These are phyloP conservation scores for Alloascoidea africana DNA, from an alignment of 805 yeast species.

Conservation along the genomic window DNA sequence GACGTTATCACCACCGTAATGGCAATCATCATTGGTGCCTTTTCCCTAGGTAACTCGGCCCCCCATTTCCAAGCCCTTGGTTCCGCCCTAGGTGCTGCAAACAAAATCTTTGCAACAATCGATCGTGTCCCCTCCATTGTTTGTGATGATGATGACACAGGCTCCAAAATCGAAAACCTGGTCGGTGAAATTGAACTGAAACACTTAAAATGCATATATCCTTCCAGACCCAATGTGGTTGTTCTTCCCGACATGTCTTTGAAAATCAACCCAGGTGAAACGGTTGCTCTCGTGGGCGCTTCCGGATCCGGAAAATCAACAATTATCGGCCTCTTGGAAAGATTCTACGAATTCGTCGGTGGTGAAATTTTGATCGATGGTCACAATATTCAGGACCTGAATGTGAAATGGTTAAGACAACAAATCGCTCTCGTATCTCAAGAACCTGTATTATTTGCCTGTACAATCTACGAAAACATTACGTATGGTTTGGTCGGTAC, in stretches of 20 bases:
- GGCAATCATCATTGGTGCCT: conserved; percentile 26
- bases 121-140: conserved; percentile 25
- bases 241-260: conserved; percentile 67
- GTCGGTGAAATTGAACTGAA: conserved; percentile 65
- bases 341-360: conserved; percentile 68
- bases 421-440: conserved; percentile 88
- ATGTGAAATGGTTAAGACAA: conserved; percentile 58
- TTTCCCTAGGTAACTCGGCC: conserved; percentile 23
- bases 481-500: conserved; percentile 71
- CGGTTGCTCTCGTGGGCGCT: conserved; percentile 92
- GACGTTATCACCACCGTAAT: conserved; percentile 17
- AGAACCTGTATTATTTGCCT: conserved; percentile 88
- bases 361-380: conserved; percentile 79
- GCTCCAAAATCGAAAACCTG: conserved; percentile 11
- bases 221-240: conserved; percentile 60
- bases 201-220: conserved; percentile 83
- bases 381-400: conserved; percentile 58
- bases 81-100: conserved; percentile 23
- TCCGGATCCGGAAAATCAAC: conserved; percentile 96
- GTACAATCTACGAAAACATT: conserved; percentile 74
- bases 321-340: conserved; percentile 64
- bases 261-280: conserved; percentile 73
- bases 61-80: conserved; percentile 22
- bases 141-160: conserved; percentile 12
- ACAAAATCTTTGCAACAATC: conserved; percentile 25